phyloP scores from a whole-genome alignment of 768 basidiomycete species.

The Leccinum variicolor region DNA sequence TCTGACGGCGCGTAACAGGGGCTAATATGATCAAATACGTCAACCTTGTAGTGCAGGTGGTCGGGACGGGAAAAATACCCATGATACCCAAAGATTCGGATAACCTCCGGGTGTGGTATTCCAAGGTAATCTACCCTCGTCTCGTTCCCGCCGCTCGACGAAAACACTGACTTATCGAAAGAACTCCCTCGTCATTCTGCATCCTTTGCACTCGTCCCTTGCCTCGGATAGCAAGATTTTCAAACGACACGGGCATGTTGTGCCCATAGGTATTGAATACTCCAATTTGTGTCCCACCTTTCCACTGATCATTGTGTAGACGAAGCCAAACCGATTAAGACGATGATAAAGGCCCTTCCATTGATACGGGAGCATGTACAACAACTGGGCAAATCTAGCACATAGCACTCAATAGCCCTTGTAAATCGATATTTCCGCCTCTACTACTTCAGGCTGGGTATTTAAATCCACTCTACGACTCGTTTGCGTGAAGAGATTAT shows the following conservation, averaged over 20 bases:
- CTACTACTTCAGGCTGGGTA: conserved; percentile 4
- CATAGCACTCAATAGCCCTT: conserved; percentile 7
- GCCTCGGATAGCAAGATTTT: conserved; percentile 38
- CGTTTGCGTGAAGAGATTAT: conserved; percentile 48
- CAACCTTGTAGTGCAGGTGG: conserved; percentile 73
- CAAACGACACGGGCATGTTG: conserved; percentile 63
- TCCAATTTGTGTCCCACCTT: background rate
- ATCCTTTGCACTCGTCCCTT: conserved; percentile 55
- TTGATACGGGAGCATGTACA: conserved; percentile 58
- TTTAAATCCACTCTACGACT: conserved; percentile 49
- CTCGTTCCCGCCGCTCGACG: background rate
- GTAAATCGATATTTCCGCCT: background rate
- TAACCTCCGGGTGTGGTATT: conserved; percentile 69
- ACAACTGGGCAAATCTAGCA: conserved; percentile 16
- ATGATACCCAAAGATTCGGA: conserved; percentile 51
- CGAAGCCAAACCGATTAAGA: conserved; percentile 69
- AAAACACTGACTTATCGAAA: conserved; percentile 30
- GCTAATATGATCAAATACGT: conserved; percentile 58
- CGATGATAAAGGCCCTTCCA: conserved; percentile 66
- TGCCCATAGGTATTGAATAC: conserved; percentile 53
- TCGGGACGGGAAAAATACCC: conserved; percentile 61
- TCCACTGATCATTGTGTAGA: conserved; percentile 36
- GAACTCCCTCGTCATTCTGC: conserved; percentile 72
- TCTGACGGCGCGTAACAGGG: conserved; percentile 29
- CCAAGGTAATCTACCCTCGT: conserved; percentile 43